Percentiles rank a stretch among this genome's conserved stretches.
Conservation (phyloP, 306 rosid species). For the Ziziphus jujuba region DNA sequence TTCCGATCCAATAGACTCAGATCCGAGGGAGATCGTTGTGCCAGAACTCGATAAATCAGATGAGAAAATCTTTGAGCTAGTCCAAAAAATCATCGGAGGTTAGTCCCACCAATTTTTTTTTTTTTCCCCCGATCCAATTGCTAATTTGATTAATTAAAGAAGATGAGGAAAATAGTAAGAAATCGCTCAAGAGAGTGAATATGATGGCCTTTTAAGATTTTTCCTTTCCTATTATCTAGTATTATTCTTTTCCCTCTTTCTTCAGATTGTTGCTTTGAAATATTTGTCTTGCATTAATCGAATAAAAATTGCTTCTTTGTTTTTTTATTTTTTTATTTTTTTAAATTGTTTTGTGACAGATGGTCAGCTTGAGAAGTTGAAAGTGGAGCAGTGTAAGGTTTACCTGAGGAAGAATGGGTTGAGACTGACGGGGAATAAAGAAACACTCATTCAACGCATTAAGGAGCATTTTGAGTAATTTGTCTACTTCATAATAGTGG, state of each 20-base stretch:
- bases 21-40: constrained; percentile 29
- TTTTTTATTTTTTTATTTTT: constrained; percentile 1
- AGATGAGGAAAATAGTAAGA: too few species aligned
- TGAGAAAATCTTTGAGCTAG: constrained; percentile 34
- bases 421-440: constrained; percentile 80
- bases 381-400: constrained; percentile 71
- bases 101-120: not conserved
- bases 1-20: constrained; percentile 14
- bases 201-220: too few species aligned
- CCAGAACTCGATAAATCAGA: constrained; percentile 34
- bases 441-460: constrained; percentile 63
- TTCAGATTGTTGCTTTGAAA: not conserved
- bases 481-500: constrained; percentile 1
- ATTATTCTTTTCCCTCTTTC: too few species aligned
- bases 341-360: constrained; percentile 45
- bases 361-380: constrained; percentile 57
- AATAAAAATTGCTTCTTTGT: not conserved
- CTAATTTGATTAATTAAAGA: not conserved
- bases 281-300: not conserved
- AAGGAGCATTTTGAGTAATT: constrained; percentile 72
- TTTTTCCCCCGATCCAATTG: not conserved
- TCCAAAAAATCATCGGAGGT: constrained; percentile 58
- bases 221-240: too few species aligned
- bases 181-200: too few species aligned
- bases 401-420: constrained; percentile 75